Percentiles rank a stretch among this genome's conserved stretches.
These are phyloP conservation scores for Quambalaria eucalypti DNA, from an alignment of 1,284 basidiomycete genomes.

Conservation along the genomic window DNA sequence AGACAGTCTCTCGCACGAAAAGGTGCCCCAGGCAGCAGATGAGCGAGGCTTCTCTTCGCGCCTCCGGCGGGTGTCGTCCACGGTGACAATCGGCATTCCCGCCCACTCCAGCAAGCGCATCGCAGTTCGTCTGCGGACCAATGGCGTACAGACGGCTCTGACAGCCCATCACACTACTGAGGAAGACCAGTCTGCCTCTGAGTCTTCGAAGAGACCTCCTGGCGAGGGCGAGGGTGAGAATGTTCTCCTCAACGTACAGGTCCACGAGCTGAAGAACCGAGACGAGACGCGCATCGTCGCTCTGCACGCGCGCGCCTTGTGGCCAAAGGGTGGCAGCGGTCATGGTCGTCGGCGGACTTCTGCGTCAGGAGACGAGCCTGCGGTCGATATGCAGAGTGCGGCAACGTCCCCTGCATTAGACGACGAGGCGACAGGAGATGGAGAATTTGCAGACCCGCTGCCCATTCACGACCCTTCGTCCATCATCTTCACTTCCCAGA, in stretches of 20 bases:
- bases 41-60: background rate
- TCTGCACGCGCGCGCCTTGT: conserved; percentile 4
- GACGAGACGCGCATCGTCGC: conserved; percentile 39
- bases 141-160: conserved; percentile 9
- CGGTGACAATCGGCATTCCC: conserved; percentile 32
- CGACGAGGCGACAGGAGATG: background rate
- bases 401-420: background rate
- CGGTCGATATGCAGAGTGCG: background rate
- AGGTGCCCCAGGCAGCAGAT: background rate
- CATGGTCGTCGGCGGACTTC: too few relatives aligned
- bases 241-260: conserved; percentile 23
- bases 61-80: conserved; percentile 24
- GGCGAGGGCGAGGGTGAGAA: conserved; percentile 12
- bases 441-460: background rate
- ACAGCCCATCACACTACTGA: conserved; percentile 1
- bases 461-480: background rate
- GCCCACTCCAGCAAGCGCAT: conserved; percentile 35
- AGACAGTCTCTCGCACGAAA: background rate
- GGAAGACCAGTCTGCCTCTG: background rate
- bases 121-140: conserved; percentile 32
- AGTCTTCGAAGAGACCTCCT: too few relatives aligned
- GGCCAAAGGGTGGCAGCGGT: background rate
- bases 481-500: background rate
- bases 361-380: background rate
- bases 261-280: conserved; percentile 45